Evolutionary conservation across 352 stramenopile species (phyloP), one percentile per base, ranked within the genome.

Genomic region (Phytopythium sindhum): DNA sequence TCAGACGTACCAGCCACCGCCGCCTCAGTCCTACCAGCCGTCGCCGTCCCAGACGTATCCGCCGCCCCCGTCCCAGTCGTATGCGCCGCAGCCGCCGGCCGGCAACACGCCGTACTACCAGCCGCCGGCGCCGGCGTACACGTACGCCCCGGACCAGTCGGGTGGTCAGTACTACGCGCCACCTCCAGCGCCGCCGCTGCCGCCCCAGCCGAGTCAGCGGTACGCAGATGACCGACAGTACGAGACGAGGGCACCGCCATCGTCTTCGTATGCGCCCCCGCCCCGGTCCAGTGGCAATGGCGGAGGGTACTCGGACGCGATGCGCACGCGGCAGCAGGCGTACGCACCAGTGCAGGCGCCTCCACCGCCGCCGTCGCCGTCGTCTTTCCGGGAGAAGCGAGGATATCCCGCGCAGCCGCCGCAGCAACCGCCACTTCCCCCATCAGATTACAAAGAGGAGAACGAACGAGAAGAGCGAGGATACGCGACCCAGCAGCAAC

Each of bases 271-370:
- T 23, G 45, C 45, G 23, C 45, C 45, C 1, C 52, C 62, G 11
- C 50, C 26, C 10, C 15, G 3, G 15, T 39, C 50, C 0, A 19
- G 50, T 24, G 9, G 37, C 35, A 29, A 45, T 15, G 33, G 33
- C 15, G 37, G 35, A 26, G 63, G 71, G 55, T 85, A 73, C 48
- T 72, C 69, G 55, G 66, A 75, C 42, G 74, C 76, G 51, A 44
- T 68, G 41, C 68, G 68, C n/a, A 60, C 65, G 8, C 73, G 76
- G 62, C 69, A 82, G 53, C 70, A 75, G 44, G 72, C 72, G 29
- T 83, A 81, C 33, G 65, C 67, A 2, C 74, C 77, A 61, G 61
- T 79, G 29, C 53, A 57, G 9, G 57, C 63, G 15, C 55, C 26
- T 37, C 55, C 42, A 2, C 42, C 47, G 11, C 11, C 24, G 11